phyloP scores from a whole-genome alignment of 495 filamentous ascomycete genomes.

The Immersiella caudata region DNA sequence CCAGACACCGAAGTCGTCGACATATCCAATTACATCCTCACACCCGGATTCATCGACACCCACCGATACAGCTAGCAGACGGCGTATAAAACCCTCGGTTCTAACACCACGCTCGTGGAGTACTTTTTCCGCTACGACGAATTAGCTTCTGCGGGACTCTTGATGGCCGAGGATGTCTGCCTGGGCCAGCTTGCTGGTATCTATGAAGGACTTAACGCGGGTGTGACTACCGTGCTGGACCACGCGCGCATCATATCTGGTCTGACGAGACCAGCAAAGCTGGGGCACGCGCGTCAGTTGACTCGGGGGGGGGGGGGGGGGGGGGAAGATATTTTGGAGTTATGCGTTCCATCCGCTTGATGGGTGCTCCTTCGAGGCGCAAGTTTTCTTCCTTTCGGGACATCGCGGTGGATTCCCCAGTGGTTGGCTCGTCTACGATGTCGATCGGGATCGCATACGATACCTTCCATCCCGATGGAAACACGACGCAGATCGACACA shows the following conservation, averaged over 20 bases:
- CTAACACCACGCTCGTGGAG: constrained; percentile 39
- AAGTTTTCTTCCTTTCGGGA: constrained; percentile 38
- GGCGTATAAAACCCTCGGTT: constrained; percentile 41
- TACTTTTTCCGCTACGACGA: constrained; percentile 35
- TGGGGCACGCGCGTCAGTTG: constrained; percentile 41
- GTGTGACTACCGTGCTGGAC: constrained; percentile 40
- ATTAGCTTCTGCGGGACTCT: constrained; percentile 21
- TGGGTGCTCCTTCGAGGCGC: constrained; percentile 29
- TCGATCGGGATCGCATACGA: constrained; percentile 46
- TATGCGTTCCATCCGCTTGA: constrained; percentile 32
- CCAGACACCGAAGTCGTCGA: constrained; percentile 35
- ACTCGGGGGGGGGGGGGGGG: no score
- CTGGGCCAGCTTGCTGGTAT: constrained; percentile 46
- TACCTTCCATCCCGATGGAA: constrained; percentile 30
- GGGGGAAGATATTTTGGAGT: constrained; percentile 48
- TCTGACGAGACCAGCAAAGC: constrained; percentile 33
- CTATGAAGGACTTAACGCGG: constrained; percentile 44
- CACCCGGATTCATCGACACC: constrained; percentile 57
- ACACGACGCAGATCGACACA: constrained; percentile 30
- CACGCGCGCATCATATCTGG: constrained; percentile 41
- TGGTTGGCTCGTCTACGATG: constrained; percentile 25
- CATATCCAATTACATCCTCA: constrained; percentile 37
- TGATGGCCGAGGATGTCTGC: constrained; percentile 43
- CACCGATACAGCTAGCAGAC: constrained; percentile 59
- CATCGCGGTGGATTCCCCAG: constrained; percentile 23